Percentiles rank a stretch among this genome's conserved stretches.
phyloP scores from a whole-genome alignment of 495 filamentous ascomycete species.

The Alectoria sarmentosa region DNA sequence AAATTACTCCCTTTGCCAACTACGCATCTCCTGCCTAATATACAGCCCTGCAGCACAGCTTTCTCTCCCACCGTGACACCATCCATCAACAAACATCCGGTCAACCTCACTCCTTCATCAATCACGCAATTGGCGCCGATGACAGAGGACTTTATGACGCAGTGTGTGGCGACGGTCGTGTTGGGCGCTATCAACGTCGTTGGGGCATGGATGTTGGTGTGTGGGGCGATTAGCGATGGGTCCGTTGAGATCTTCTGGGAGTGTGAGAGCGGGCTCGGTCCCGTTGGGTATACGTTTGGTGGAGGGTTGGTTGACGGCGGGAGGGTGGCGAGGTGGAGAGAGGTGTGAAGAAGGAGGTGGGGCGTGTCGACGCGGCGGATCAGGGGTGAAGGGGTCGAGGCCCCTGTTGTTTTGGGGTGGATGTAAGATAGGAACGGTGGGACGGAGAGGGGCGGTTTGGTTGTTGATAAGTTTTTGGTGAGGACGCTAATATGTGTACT shows the following conservation, averaged over 20 bases:
- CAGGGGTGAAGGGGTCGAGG: constrained; percentile 41
- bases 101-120: constrained; percentile 67
- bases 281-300: constrained; percentile 47
- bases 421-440: constrained; percentile 77
- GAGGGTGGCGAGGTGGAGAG: constrained; percentile 76
- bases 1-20: constrained; percentile 70
- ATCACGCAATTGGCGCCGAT: constrained; percentile 84
- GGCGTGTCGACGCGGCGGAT: constrained; percentile 84
- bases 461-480: constrained; percentile 12
- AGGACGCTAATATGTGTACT: constrained; percentile 41
- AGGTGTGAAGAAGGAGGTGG: constrained; percentile 68
- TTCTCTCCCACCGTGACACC: constrained; percentile 73
- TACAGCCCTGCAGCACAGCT: constrained; percentile 70
- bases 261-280: constrained; percentile 55
- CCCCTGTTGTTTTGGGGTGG: constrained; percentile 45
- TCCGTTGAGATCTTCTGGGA: constrained; percentile 66
- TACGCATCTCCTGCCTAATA: constrained; percentile 66
- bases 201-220: constrained; percentile 63
- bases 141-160: constrained; percentile 80
- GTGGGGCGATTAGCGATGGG: constrained; percentile 62
- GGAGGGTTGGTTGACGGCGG: constrained; percentile 60
- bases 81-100: constrained; percentile 84
- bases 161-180: constrained; percentile 73
- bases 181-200: constrained; percentile 80
- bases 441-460: constrained; percentile 33